Conservation (phyloP, 352 stramenopile species). For the Ophiocytium majus region DNA sequence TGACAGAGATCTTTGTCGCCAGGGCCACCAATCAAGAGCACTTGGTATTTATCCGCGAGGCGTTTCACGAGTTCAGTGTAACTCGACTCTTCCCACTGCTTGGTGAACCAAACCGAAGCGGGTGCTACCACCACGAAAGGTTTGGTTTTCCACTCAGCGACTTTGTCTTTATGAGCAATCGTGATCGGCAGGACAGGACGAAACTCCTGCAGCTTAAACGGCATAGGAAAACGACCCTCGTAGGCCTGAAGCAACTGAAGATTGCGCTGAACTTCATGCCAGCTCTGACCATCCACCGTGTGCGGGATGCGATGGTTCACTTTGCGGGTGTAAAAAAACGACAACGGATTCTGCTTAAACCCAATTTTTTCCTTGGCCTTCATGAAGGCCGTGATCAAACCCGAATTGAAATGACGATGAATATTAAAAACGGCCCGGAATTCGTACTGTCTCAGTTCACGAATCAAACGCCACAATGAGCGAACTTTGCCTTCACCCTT, state of each 20-base stretch:
- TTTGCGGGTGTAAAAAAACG: not conserved
- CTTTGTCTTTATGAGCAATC: not conserved
- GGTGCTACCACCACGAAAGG: not conserved
- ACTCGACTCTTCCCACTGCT: not conserved
- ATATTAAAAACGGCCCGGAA: not conserved
- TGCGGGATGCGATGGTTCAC: slow-evolving; percentile 2
- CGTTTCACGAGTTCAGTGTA: not conserved
- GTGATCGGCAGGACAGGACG: not conserved
- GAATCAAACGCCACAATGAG: not conserved
- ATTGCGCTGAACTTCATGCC: slow-evolving; percentile 12
- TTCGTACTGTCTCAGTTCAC: not conserved
- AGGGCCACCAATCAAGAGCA: not conserved
- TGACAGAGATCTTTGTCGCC: not conserved
- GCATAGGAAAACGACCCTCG: not conserved
- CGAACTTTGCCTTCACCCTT: not conserved
- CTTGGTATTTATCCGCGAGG: not conserved
- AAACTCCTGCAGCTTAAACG: not conserved
- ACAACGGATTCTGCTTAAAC: slow-evolving; percentile 8
- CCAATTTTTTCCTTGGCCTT: not conserved
- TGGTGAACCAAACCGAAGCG: slow-evolving; percentile 13
- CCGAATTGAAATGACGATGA: slow-evolving; percentile 11
- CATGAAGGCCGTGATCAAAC: not conserved
- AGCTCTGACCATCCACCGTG: no score
- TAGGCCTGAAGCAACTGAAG: not conserved
- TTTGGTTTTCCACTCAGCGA: not conserved